phyloP scores from a whole-genome alignment of 768 basidiomycete species.

The Asterophora lycoperdoides region DNA sequence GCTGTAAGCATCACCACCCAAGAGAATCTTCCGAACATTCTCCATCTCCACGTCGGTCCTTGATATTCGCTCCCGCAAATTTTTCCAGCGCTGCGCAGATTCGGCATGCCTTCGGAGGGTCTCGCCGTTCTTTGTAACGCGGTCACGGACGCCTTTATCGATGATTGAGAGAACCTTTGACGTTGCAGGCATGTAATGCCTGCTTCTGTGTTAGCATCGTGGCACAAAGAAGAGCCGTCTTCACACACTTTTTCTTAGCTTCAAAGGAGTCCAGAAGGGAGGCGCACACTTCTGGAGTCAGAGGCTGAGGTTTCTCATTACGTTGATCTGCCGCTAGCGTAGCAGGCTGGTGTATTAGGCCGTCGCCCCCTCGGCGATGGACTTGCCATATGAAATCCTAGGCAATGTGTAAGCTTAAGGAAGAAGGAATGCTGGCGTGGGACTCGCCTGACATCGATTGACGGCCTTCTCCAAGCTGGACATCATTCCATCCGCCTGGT shows the following conservation, averaged over 20 bases:
- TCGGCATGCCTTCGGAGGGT: conserved; percentile 87
- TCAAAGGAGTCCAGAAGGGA: conserved; percentile 71
- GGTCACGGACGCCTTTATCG: conserved; percentile 89
- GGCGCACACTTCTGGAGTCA: conserved; percentile 61
- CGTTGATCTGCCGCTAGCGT: conserved; percentile 45
- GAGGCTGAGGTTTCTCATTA: conserved; percentile 40
- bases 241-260: conserved; percentile 78
- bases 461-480: conserved; percentile 90
- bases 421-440: not conserved
- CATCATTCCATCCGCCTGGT: conserved; percentile 99
- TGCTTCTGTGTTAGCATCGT: conserved; percentile 25
- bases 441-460: conserved; percentile 77
- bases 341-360: conserved; percentile 37
- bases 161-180: conserved; percentile 91
- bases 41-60: conserved; percentile 85
- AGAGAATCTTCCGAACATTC: conserved; percentile 53
- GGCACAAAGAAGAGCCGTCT: not conserved
- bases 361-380: conserved; percentile 51
- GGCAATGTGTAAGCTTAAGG: conserved; percentile 3
- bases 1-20: conserved; percentile 51
- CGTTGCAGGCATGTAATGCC: conserved; percentile 93
- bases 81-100: conserved; percentile 82
- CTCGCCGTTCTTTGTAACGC: conserved; percentile 96
- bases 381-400: conserved; percentile 88
- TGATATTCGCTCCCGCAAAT: conserved; percentile 71